These are phyloP conservation scores for Baorangia bicolor DNA, from an alignment of 768 basidiomycete species.

Conservation along the genomic window DNA sequence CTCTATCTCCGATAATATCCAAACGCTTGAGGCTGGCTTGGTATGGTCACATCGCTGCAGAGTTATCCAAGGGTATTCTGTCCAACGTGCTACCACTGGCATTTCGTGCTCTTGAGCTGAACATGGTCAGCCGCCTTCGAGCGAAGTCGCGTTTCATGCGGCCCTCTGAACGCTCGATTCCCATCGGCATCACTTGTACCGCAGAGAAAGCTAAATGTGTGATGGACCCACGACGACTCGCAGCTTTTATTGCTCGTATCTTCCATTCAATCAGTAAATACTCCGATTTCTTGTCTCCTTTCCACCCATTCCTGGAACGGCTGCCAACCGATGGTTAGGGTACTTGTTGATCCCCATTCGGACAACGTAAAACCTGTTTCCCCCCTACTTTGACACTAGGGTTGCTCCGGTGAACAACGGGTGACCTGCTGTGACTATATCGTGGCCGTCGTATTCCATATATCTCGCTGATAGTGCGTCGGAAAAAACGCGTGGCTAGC, in stretches of 20 bases:
- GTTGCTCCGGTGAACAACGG: background rate
- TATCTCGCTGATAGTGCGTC: slow-evolving; percentile 2
- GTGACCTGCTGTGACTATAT: background rate
- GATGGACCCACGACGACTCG: background rate
- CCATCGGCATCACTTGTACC: slow-evolving; percentile 1
- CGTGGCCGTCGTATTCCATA: background rate
- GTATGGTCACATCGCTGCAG: background rate
- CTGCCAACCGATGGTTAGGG: background rate
- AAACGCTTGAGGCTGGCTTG: background rate
- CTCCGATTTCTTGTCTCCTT: background rate
- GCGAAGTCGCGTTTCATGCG: slow-evolving; percentile 4
- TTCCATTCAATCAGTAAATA: background rate
- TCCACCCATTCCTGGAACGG: background rate
- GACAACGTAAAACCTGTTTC: background rate
- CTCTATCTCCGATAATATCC: background rate
- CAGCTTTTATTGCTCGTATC: background rate
- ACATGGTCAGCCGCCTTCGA: background rate
- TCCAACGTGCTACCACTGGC: background rate
- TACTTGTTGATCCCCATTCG: slow-evolving; percentile 4
- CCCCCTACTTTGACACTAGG: slow-evolving; percentile 7
- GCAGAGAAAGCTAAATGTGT: background rate
- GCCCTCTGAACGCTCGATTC: slow-evolving; percentile 1
- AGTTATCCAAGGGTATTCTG: background rate
- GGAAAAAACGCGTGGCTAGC: background rate
- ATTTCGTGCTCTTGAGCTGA: background rate